Conservation (phyloP, 2,329 filamentous ascomycete genomes). For the Microdochium nivale region DNA sequence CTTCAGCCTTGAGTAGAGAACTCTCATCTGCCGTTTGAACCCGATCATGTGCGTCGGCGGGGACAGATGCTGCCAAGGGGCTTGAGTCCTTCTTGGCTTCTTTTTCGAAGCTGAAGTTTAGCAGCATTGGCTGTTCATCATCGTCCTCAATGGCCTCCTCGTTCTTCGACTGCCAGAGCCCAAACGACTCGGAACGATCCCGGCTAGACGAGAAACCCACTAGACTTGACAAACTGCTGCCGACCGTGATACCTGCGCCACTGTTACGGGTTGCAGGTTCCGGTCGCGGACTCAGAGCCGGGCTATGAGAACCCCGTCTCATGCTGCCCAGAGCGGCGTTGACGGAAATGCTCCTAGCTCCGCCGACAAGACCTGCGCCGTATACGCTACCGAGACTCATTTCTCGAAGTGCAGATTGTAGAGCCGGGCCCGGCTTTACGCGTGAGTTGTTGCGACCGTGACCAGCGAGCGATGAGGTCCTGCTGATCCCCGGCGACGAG, state of each 20-base stretch:
- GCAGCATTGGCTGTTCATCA: constrained; percentile 27
- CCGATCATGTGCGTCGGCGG: background rate
- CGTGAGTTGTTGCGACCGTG: constrained; percentile 10
- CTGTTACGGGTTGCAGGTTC: constrained; percentile 16
- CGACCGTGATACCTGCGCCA: constrained; percentile 27
- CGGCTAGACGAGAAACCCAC: background rate
- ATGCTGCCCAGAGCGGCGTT: constrained; percentile 28
- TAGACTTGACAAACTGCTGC: constrained; percentile 14
- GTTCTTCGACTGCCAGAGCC: constrained; percentile 37
- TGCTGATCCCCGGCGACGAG: constrained; percentile 21
- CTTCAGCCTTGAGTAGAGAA: constrained; percentile 10
- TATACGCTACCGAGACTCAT: constrained; percentile 21
- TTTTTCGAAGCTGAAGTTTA: constrained; percentile 38
- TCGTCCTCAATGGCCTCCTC: constrained; percentile 13
- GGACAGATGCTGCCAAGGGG: background rate
- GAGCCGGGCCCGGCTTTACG: background rate
- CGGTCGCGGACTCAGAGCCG: constrained; percentile 11
- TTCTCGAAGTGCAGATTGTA: constrained; percentile 12
- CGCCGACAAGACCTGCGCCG: constrained; percentile 27
- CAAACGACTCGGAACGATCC: constrained; percentile 31
- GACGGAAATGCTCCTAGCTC: constrained; percentile 35
- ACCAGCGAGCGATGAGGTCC: constrained; percentile 22
- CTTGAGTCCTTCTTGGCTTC: constrained; percentile 11
- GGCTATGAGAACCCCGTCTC: constrained; percentile 17
- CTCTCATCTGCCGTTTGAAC: constrained; percentile 1